A percentile compares a stretch with the other conserved stretches of the same genome.
Conservation (phyloP, 2,329 filamentous ascomycete species). For the Taxawa tesnikishii region DNA sequence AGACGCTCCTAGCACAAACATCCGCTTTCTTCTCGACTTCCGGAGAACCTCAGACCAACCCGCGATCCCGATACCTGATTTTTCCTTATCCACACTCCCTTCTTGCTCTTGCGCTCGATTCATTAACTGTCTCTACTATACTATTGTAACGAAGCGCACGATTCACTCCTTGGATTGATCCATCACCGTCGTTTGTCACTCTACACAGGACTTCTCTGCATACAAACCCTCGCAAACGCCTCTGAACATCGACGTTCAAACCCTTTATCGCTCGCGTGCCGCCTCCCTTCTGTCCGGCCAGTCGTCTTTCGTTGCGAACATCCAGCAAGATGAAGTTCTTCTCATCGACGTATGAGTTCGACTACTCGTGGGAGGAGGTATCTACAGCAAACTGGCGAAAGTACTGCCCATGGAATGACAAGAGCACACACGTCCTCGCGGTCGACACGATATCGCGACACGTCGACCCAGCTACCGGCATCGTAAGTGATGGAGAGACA, state of each 20-base stretch:
- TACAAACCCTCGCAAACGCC: neutral
- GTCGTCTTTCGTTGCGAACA: neutral
- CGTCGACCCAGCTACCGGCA: constrained; percentile 52
- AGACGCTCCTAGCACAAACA: no score
- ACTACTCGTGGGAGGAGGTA: constrained; percentile 98
- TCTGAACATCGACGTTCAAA: neutral
- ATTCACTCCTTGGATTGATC: no score
- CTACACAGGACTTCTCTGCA: neutral
- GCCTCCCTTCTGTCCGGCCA: neutral
- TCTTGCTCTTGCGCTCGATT: no score
- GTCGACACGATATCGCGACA: constrained; percentile 80
- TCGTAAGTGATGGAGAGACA: constrained; percentile 38
- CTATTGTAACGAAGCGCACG: no score
- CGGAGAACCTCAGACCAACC: no score
- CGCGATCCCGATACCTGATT: no score
- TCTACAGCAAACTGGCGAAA: constrained; percentile 97
- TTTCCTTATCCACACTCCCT: no score
- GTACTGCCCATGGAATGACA: constrained; percentile 98
- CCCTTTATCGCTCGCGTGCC: neutral
- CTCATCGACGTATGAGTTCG: constrained; percentile 74
- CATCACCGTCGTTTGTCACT: no score
- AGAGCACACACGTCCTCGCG: constrained; percentile 90
- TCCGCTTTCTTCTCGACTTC: no score
- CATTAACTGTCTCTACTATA: no score
- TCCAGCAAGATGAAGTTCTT: constrained; percentile 74